phyloP scores from a whole-genome alignment of 306 rosid genomes.

The Sicyos edulis region DNA sequence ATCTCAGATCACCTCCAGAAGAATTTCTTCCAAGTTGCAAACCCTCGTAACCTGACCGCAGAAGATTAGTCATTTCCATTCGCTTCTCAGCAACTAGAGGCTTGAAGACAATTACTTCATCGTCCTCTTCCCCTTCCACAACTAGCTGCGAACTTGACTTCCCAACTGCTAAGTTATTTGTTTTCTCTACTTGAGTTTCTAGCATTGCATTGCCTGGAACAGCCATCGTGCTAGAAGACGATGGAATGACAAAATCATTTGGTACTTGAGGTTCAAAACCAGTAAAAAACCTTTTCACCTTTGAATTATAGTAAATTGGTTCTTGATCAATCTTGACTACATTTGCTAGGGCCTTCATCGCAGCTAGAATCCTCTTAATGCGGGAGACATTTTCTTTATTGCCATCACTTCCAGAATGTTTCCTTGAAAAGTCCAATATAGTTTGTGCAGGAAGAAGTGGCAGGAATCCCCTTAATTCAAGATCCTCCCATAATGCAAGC shows the following conservation, averaged over 20 bases:
- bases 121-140: constrained; percentile 79
- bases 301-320: constrained; percentile 50
- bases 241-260: constrained; percentile 36
- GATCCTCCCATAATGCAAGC: constrained; percentile 90
- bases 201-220: constrained; percentile 30
- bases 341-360: constrained; percentile 73
- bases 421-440: constrained; percentile 86
- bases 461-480: constrained; percentile 83
- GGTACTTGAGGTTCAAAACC: constrained; percentile 48
- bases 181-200: constrained; percentile 39
- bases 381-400: constrained; percentile 70
- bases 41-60: constrained; percentile 37
- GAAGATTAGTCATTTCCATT: constrained; percentile 33
- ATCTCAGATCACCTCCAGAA: constrained; percentile 36
- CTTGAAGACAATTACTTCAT: constrained; percentile 90
- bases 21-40: constrained; percentile 33
- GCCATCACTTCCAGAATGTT: constrained; percentile 63
- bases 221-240: constrained; percentile 32
- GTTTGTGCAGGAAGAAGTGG: constrained; percentile 92
- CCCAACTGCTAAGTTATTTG: constrained; percentile 29
- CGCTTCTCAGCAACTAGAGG: constrained; percentile 69
- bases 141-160: constrained; percentile 35
- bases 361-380: constrained; percentile 69
- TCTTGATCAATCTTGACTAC: constrained; percentile 60
- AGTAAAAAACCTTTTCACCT: constrained; percentile 55